Evolutionary conservation across 192 early-diverging fungal genomes (phyloP), one percentile per base, ranked within the genome.

Genomic region (Phycomyces nitens): DNA sequence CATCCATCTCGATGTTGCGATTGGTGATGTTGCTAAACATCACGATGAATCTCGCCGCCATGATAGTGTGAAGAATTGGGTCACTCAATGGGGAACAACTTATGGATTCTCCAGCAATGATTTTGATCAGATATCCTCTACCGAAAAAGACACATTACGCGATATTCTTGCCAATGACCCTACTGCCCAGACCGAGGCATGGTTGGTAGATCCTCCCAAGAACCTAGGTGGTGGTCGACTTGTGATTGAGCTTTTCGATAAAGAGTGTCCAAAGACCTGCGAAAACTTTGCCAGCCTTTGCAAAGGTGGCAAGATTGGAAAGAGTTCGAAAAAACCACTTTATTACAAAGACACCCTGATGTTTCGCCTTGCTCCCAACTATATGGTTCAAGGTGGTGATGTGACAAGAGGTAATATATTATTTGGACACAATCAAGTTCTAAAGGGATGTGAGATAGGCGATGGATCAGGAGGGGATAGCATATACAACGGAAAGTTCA

Each of bases 401-500:
- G 77, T 78, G 5, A 78, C 77, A 7, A 29, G 77, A 56, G 62
- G 67, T 65, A 66, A 55, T 21, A 7, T 34, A 16, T 8, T 49
- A 23, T 26, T 15, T 0, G 44, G 34, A 11, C 7, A 40, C 5
- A 24, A 7, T 12, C 14, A 6, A 51, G 22, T 56, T 29, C 12
- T n/a, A n/a, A 56, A 56, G 24, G n/a, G 6, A 29, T 7, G 20
- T 20, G 16, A 1, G 24, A 23, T 59, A 72, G 65, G 43, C 44
- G 76, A 80, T 57, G 73, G 82, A 42, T 77, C 72, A 26, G 78
- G 82, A n/a, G 82, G 79, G 18, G 71, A 82, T 22, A 84, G 73
- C 26, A 85, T 88, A 58, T 87, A 87, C 34, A 81, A 75, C 39
- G 73, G 67, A 20, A 80, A 78, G 52, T 88, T 88, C 51, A 73